These are phyloP conservation scores for Fusarium protoensiforme DNA, from an alignment of 2,329 filamentous ascomycete genomes.

Conservation along the genomic window DNA sequence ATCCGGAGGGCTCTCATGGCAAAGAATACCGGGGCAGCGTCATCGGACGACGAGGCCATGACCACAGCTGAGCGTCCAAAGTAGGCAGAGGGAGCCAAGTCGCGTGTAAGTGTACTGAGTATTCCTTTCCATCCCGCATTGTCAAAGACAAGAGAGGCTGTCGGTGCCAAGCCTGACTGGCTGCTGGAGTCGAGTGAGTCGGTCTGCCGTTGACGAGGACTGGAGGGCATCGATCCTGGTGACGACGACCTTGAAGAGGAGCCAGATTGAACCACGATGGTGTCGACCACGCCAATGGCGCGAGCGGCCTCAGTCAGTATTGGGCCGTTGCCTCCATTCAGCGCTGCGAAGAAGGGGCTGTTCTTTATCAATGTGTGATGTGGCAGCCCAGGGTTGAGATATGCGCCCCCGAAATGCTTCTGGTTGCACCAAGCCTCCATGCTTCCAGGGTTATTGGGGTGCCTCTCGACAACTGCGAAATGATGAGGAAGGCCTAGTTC, in stretches of 20 bases:
- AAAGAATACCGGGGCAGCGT: slow-evolving; percentile 83
- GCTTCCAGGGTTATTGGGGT: slow-evolving; percentile 70
- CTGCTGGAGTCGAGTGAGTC: slow-evolving; percentile 36
- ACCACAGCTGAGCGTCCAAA: slow-evolving; percentile 80
- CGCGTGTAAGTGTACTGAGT: slow-evolving; percentile 80
- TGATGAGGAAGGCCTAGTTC: slow-evolving; percentile 88
- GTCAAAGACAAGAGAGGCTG: slow-evolving; percentile 75
- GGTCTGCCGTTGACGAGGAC: slow-evolving; percentile 53
- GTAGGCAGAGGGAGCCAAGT: slow-evolving; percentile 86
- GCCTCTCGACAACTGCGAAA: slow-evolving; percentile 79
- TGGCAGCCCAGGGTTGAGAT: slow-evolving; percentile 78
- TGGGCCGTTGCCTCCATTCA: slow-evolving; percentile 64
- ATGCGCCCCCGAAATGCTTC: slow-evolving; percentile 83
- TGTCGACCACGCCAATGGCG: slow-evolving; percentile 84
- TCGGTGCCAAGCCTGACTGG: slow-evolving; percentile 56
- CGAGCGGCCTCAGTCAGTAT: slow-evolving; percentile 79
- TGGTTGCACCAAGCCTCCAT: slow-evolving; percentile 80
- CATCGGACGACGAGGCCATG: slow-evolving; percentile 76
- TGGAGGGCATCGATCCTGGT: slow-evolving; percentile 60
- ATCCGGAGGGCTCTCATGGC: slow-evolving; percentile 81
- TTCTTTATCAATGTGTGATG: slow-evolving; percentile 69
- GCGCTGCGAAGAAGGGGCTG: slow-evolving; percentile 61
- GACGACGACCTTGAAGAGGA: slow-evolving; percentile 57
- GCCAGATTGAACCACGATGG: slow-evolving; percentile 72
- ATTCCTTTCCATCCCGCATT: slow-evolving; percentile 91